These are phyloP conservation scores for Ustilago sp. DNA, from an alignment of 1,284 basidiomycete species.

Conservation along the genomic window DNA sequence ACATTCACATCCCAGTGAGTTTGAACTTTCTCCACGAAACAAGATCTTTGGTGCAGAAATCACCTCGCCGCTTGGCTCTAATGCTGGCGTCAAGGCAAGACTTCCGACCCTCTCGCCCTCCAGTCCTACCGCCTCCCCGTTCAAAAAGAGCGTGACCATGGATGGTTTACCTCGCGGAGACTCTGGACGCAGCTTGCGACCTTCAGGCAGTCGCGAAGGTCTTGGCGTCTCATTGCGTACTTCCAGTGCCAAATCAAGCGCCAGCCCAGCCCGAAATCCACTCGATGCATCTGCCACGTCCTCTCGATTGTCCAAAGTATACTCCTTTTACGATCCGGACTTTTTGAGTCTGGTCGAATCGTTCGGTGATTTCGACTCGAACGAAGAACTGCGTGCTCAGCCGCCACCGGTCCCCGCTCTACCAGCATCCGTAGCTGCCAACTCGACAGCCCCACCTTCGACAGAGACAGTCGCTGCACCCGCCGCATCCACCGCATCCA, in stretches of 20 bases:
- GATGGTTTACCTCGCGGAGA: slow-evolving; percentile 20
- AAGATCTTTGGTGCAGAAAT: slow-evolving; percentile 10
- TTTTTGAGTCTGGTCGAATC: slow-evolving; percentile 74
- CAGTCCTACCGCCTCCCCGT: slow-evolving; percentile 27
- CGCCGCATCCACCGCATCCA: too few species aligned
- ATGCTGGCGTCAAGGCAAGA: slow-evolving; percentile 12
- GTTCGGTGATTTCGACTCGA: slow-evolving; percentile 63
- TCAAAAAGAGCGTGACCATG: slow-evolving; percentile 21
- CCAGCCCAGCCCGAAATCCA: slow-evolving; percentile 15
- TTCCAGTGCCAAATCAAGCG: slow-evolving; percentile 15
- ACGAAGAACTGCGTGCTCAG: slow-evolving; percentile 37
- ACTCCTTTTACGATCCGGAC: slow-evolving; percentile 82
- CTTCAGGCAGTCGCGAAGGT: slow-evolving; percentile 32
- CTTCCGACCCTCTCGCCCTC: slow-evolving; percentile 16
- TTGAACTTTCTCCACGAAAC: slow-evolving; percentile 37
- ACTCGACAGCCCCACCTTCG: neutral
- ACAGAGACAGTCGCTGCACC: neutral
- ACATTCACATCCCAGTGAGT: slow-evolving; percentile 11
- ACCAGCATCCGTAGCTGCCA: slow-evolving; percentile 11
- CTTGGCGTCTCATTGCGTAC: slow-evolving; percentile 29
- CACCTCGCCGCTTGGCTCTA: slow-evolving; percentile 21
- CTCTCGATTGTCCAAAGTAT: slow-evolving; percentile 71
- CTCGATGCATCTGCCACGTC: slow-evolving; percentile 36
- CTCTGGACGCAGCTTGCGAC: slow-evolving; percentile 10
- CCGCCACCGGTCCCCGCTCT: slow-evolving; percentile 33